A percentile compares a stretch with the other conserved stretches of the same genome.
phyloP scores from a whole-genome alignment of 1,284 basidiomycete species.

The Austroboletus niveus region DNA sequence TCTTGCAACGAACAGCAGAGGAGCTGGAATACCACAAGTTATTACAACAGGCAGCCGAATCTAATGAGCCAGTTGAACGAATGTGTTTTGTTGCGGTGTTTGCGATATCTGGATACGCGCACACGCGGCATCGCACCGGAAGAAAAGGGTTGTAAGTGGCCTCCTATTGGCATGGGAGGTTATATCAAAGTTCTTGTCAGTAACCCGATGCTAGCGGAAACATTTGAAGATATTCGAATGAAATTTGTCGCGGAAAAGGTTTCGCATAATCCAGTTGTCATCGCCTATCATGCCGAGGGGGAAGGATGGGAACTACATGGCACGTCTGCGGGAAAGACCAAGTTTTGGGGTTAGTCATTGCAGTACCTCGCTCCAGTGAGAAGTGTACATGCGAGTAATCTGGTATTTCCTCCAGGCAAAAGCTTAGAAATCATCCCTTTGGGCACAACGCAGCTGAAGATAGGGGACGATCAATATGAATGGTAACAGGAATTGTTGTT shows the following conservation, averaged over 20 bases:
- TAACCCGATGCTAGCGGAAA: slow-evolving; percentile 87
- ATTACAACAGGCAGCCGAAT: slow-evolving; percentile 61
- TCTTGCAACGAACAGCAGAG: slow-evolving; percentile 79
- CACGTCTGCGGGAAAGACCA: slow-evolving; percentile 77
- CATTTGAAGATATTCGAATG: slow-evolving; percentile 80
- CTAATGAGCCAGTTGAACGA: slow-evolving; percentile 68
- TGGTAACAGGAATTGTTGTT: slow-evolving; percentile 46
- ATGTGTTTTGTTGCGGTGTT: slow-evolving; percentile 80
- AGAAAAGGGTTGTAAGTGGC: slow-evolving; percentile 81
- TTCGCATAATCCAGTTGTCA: slow-evolving; percentile 78
- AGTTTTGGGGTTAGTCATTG: slow-evolving; percentile 76
- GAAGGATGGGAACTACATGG: slow-evolving; percentile 71
- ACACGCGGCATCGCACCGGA: slow-evolving; percentile 75
- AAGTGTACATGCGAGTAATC: slow-evolving; percentile 14
- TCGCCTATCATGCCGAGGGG: slow-evolving; percentile 84
- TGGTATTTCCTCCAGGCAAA: slow-evolving; percentile 53
- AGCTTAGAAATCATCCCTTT: slow-evolving; percentile 81
- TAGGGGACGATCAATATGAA: slow-evolving; percentile 63
- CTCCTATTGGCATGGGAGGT: slow-evolving; percentile 1
- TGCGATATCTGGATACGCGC: slow-evolving; percentile 81
- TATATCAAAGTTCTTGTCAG: slow-evolving; percentile 37
- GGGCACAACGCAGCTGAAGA: slow-evolving; percentile 63
- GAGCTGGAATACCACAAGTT: slow-evolving; percentile 80
- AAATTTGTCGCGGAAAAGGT: slow-evolving; percentile 89
- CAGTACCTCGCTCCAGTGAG: slow-evolving; percentile 12